Evolutionary conservation across 495 filamentous ascomycete genomes (phyloP), one percentile per base, ranked within the genome.

Genomic region (Penicillium manginii): DNA sequence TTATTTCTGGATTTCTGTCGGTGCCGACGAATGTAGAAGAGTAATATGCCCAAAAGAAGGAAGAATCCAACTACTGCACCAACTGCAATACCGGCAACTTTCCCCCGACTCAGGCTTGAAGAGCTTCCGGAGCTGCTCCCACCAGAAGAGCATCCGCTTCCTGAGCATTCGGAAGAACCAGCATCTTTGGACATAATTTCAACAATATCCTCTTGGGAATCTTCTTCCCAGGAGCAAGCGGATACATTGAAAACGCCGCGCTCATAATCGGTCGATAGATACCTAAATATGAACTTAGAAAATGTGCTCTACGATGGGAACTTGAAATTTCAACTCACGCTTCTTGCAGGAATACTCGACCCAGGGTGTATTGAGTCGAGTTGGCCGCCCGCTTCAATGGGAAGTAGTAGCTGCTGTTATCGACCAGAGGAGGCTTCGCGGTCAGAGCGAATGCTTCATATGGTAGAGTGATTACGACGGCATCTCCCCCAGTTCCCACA

Each of bases 301-400:
- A 11, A 35, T 22, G 37, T 8, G 22, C 9, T 35, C 2, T 12
- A 3, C 18, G 31, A 6, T 31, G 2, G n/a, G 26, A 10, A 29
- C 8, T 11, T 19, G 26, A 10, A 29, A 9, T 11, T 19, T 45
- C 0, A n/a, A 62, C 63, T 63, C 54, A 66, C 15, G 84, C 81
- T 69, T 90, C 88, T 72, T 91, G 88, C 55, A 91, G 76, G 61
- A 91, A 91, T 3, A 76, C 70, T 26, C 88, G 82, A n/a, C 88
- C 88, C 58, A 91, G 78, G n/a, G 84, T 84, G 59, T 81, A 78
- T 55, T 85, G 78, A n/a, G 79, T 81, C 19, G 72, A 67, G 64
- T 83, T 78, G 22, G 73, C 68, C 22, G 80, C 74, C 50, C 73
- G 76, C 54, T 81, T 76, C 19, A 90, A 71, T 19, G 88, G 86